Conservation (phyloP, 805 yeast species). For the Torulaspora delbrueckii region DNA sequence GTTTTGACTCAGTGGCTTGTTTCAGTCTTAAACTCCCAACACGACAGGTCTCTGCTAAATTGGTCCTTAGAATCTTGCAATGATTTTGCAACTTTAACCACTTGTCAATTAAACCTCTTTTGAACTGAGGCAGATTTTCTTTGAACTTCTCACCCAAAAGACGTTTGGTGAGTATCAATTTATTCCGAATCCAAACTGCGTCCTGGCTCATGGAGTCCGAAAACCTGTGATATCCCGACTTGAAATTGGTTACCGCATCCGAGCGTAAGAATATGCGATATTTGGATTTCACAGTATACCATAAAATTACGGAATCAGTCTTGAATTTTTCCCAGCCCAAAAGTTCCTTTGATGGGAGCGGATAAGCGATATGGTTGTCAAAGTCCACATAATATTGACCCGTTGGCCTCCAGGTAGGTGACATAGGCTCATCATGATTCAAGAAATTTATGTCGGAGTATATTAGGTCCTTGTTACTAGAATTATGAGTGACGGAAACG, state of each 20-base stretch:
- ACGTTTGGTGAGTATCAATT: background rate
- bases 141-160: background rate
- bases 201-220: background rate
- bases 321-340: slow-evolving; percentile 13
- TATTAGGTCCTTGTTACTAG: slow-evolving; percentile 7
- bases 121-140: background rate
- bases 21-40: background rate
- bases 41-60: background rate
- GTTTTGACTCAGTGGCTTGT: background rate
- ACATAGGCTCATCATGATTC: slow-evolving; percentile 6
- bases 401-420: slow-evolving; percentile 16
- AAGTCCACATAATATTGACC: slow-evolving; percentile 27
- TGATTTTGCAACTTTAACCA: background rate
- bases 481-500: slow-evolving; percentile 1
- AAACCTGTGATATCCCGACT: background rate
- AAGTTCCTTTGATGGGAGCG: slow-evolving; percentile 13
- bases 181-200: background rate
- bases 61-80: background rate
- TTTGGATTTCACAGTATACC: slow-evolving; percentile 15
- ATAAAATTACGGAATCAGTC: slow-evolving; percentile 12
- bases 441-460: slow-evolving; percentile 13
- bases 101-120: too few relatives aligned
- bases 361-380: slow-evolving; percentile 21
- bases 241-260: background rate
- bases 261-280: background rate